Evolutionary conservation across 768 basidiomycete genomes (phyloP).

Genomic region (Suillus sp.): DNA sequence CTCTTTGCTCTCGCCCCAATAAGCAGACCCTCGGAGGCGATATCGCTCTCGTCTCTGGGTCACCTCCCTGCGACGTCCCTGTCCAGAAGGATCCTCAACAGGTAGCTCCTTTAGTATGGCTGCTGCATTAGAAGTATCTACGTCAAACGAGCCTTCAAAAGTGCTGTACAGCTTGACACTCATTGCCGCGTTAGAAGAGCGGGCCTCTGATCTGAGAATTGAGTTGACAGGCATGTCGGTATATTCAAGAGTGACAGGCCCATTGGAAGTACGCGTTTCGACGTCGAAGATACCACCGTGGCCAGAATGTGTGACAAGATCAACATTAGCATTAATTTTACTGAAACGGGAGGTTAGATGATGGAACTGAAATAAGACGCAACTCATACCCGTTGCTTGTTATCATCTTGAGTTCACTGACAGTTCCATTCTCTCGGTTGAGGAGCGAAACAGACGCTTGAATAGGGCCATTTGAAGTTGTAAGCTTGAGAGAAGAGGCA

Average conservation of each 20-base stretch:
- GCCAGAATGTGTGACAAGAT: slow-evolving; percentile 34
- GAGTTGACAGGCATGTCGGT: slow-evolving; percentile 38
- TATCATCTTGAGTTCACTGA: slow-evolving; percentile 34
- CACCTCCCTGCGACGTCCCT: slow-evolving; percentile 35
- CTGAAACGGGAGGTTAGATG: slow-evolving; percentile 26
- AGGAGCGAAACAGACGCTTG: slow-evolving; percentile 39
- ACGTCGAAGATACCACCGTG: slow-evolving; percentile 38
- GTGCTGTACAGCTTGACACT: slow-evolving; percentile 34
- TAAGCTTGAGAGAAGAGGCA: slow-evolving; percentile 36
- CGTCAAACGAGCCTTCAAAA: slow-evolving; percentile 45
- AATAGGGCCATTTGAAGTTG: slow-evolving; percentile 45
- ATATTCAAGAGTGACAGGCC: slow-evolving; percentile 31
- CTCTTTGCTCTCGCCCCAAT: slow-evolving; percentile 25
- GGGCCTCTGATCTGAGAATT: slow-evolving; percentile 32
- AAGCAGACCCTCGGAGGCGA: slow-evolving; percentile 23
- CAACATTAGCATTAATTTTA: slow-evolving; percentile 32
- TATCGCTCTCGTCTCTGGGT: slow-evolving; percentile 12
- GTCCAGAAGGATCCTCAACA: slow-evolving; percentile 38
- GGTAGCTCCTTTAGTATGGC: slow-evolving; percentile 13
- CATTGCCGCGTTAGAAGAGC: slow-evolving; percentile 32
- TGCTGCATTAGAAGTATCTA: slow-evolving; percentile 29
- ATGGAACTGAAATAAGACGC: neutral
- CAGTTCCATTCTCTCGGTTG: slow-evolving; percentile 26
- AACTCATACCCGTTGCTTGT: slow-evolving; percentile 42
- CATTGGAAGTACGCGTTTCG: slow-evolving; percentile 31